Percentiles rank a stretch among this genome's conserved stretches.
Conservation (phyloP, 2,329 filamentous ascomycete genomes). For the Xenoacremonium recifei region DNA sequence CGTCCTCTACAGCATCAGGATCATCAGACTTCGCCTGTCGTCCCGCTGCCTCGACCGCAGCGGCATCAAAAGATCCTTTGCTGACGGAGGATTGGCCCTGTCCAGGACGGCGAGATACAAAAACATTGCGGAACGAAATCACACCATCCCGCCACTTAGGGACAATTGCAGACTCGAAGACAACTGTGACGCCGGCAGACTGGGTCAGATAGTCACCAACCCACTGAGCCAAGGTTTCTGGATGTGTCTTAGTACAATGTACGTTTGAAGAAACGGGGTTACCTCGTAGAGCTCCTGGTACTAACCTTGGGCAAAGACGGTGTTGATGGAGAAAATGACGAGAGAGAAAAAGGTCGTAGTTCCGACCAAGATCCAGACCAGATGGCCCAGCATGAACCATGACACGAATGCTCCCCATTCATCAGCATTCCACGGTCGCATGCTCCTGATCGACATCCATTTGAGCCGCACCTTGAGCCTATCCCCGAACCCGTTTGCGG, state of each 20-base stretch:
- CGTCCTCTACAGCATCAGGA: slow-evolving; percentile 56
- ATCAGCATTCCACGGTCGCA: slow-evolving; percentile 90
- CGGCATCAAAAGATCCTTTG: slow-evolving; percentile 88
- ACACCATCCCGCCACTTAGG: slow-evolving; percentile 94
- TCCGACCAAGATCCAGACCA: slow-evolving; percentile 93
- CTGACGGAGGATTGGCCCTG: slow-evolving; percentile 79
- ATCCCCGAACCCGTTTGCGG: slow-evolving; percentile 90
- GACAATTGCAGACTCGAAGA: slow-evolving; percentile 97
- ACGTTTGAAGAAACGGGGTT: no score
- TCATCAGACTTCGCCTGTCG: slow-evolving; percentile 44
- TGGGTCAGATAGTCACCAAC: slow-evolving; percentile 94
- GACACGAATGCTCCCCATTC: slow-evolving; percentile 94
- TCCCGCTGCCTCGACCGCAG: slow-evolving; percentile 78
- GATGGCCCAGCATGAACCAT: slow-evolving; percentile 90
- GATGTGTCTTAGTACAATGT: neutral
- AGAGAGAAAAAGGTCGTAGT: slow-evolving; percentile 97
- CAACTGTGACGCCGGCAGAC: slow-evolving; percentile 87
- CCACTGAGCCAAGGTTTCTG: slow-evolving; percentile 89
- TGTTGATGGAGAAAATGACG: slow-evolving; percentile 88
- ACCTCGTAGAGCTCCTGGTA: no score
- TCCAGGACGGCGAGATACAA: slow-evolving; percentile 87
- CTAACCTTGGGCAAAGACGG: slow-evolving; percentile 87
- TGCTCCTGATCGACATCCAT: slow-evolving; percentile 94
- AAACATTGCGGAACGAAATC: slow-evolving; percentile 95
- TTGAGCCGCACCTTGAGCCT: slow-evolving; percentile 90